Base-by-base conservation (phyloP, 225 moss, liverwort and hornwort species). In the Physcomitrellopsis africana region DNA sequence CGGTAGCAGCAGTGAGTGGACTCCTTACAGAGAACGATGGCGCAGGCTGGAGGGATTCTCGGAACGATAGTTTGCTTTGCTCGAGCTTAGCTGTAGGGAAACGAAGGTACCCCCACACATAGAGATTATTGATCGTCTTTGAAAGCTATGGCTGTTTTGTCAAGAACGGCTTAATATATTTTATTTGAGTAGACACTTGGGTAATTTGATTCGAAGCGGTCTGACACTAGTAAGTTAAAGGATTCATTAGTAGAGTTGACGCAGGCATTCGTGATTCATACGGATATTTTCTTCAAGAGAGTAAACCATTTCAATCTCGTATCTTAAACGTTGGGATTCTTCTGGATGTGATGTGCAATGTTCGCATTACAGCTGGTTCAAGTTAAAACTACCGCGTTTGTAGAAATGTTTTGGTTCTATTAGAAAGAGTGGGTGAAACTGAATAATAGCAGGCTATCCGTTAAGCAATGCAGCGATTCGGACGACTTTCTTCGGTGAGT, bases 301-400 rank as follows among this genome's bases (percentile, higher is more conserved):
- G 65, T 65, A 53, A 73, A 69, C 45, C 63, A 69, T 63, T 61
- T 54, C 29, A 14, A 47, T 53, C 47, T 63, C 68, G 61, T 73
- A 66, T 55, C 44, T 46, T 19, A 60, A 45, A 22, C 9, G 15
- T 11, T 68, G 43, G 29, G 6, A 47, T 22, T 22, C 46, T 61
- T 51, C 72, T 60, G 51, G 19, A 41, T 29, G 26, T 60, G 27
- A 72, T 24, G 60, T 52, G 66, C 51, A 26, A 16, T 51, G 53
- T 67, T 59, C 72, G 72, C 67, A 26, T 72, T 27, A 15, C 27
- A 11, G 51, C 43, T 24, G 64, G 42, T 53, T 64, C 45, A 26
- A 29, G 70, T 55, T 55, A 18, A 41, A 20, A 42, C 73, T 74
- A n/a, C 0, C 7, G 12, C 54, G 8, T 65, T 24, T 6, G 1